A percentile compares a stretch with the other conserved stretches of the same genome.
Evolutionary conservation across 2,329 filamentous ascomycete species (phyloP).

Genomic region (Cladosporium halotolerans): DNA sequence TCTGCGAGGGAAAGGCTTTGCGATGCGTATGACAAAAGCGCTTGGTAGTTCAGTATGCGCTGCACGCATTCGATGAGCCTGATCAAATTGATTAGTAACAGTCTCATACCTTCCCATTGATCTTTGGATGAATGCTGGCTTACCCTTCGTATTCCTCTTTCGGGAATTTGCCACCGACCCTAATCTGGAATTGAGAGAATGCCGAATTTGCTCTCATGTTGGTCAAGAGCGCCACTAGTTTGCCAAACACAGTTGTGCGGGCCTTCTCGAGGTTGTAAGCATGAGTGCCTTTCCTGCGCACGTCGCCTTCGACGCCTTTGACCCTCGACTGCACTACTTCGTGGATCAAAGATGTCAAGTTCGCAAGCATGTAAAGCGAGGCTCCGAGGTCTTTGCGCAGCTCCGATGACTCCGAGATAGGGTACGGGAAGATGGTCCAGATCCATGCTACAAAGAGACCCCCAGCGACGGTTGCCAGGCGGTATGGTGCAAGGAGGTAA

Average conservation of each 20-base stretch:
- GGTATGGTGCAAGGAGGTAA: conserved; percentile 64
- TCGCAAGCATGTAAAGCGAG: conserved; percentile 65
- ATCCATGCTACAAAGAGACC: conserved; percentile 66
- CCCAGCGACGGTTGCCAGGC: conserved; percentile 59
- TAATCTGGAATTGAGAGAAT: conserved; percentile 64
- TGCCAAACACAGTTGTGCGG: conserved; percentile 57
- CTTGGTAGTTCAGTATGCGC: conserved; percentile 60
- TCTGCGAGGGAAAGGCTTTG: conserved; percentile 40
- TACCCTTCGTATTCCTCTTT: conserved; percentile 52
- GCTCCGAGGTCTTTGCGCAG: conserved; percentile 63
- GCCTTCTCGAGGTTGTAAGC: conserved; percentile 52
- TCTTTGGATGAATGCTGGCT: neutral
- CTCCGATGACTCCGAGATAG: conserved; percentile 63
- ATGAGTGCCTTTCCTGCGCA: conserved; percentile 42
- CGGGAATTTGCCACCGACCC: conserved; percentile 66
- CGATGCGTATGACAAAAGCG: conserved; percentile 59
- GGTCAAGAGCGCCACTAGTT: conserved; percentile 61
- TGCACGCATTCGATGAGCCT: conserved; percentile 54
- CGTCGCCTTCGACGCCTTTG: conserved; percentile 51
- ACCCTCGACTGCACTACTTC: conserved; percentile 59
- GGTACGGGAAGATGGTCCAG: conserved; percentile 71
- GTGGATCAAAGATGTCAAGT: conserved; percentile 65
- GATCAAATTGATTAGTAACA: neutral
- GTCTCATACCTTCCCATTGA: conserved; percentile 1
- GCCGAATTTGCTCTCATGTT: conserved; percentile 56